These are phyloP conservation scores for Glycine tomentella DNA, from an alignment of 306 rosid species.

Conservation along the genomic window DNA sequence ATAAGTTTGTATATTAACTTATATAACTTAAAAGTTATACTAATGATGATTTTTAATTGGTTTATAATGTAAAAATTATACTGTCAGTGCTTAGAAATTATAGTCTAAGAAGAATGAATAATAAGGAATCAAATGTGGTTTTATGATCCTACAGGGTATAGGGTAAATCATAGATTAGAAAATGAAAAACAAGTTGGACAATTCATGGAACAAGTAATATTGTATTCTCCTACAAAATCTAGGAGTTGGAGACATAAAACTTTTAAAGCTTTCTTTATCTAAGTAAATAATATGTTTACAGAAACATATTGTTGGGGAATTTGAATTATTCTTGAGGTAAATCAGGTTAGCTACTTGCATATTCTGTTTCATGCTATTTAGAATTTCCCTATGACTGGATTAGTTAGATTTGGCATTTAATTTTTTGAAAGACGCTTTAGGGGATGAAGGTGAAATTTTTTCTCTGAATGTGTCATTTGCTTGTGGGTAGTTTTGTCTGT, in stretches of 20 bases:
- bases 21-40: background rate
- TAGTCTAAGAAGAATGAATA: too few relatives aligned
- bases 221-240: background rate
- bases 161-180: too few relatives aligned
- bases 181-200: too few relatives aligned
- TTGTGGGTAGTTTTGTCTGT: background rate
- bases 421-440: background rate
- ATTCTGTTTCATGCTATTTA: background rate
- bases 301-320: background rate
- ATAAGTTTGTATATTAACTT: background rate
- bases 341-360: background rate
- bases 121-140: too few relatives aligned
- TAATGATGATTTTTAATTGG: background rate
- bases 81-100: background rate
- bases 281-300: too few relatives aligned
- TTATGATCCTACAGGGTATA: too few relatives aligned
- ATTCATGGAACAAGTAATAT: too few relatives aligned
- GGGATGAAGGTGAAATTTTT: background rate
- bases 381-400: background rate
- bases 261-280: background rate
- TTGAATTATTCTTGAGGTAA: background rate
- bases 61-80: background rate
- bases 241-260: background rate
- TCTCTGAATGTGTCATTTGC: background rate
- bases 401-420: background rate